Base-by-base conservation (phyloP, 2,329 filamentous ascomycete genomes). In the Aspergillus bombycis region DNA sequence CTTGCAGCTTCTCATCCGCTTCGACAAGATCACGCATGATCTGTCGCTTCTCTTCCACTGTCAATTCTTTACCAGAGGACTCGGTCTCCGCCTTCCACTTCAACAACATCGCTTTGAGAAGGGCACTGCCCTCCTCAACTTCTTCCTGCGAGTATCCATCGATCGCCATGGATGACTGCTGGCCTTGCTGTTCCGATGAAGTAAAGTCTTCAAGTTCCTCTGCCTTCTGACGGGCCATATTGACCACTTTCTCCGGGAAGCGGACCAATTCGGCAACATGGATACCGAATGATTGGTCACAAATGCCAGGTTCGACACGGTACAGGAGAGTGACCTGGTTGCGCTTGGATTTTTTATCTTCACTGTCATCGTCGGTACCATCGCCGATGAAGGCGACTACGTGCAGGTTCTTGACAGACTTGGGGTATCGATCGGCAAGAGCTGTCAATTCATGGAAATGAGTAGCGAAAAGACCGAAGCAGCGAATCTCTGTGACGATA, bases 221-320 rank as follows among this genome's bases (percentile, higher is more conserved):
- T 0, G 95, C 95, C 82, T 99, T 99, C 71, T 95, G 88, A 81
- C 96, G 96, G n/a, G 95, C 95, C 96, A 99, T 99, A 67, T 93
- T 93, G 65, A 99, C 91, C 19, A 99, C 96, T 81, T 99, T 99
- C 71, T 93, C 90, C 0, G 95, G 95, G 81, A 99, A 99, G 52
- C 94, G 89, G 23, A 99, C 95, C 7, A 99, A 86, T 81, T 99
- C 95, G 0, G 95, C 95, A 16, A 99, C 96, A 79, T 99, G 95
- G 71, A 99, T 99, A 71, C 95, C 95, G 77, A 99, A 99, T 63
- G 91, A 95, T 81, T 99, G 95, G 78, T 99, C 95, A 75, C 93
- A 97, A 71, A 99, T 91, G 56, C 95, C 95, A 0, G 92, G 92
- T 74, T 96, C 92, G 41, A 99, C 95, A 81, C 97, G 96, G 84